A percentile compares a stretch with the other conserved stretches of the same genome.
phyloP scores from a whole-genome alignment of 441 rosid genomes.

The Populus tomentosa region DNA sequence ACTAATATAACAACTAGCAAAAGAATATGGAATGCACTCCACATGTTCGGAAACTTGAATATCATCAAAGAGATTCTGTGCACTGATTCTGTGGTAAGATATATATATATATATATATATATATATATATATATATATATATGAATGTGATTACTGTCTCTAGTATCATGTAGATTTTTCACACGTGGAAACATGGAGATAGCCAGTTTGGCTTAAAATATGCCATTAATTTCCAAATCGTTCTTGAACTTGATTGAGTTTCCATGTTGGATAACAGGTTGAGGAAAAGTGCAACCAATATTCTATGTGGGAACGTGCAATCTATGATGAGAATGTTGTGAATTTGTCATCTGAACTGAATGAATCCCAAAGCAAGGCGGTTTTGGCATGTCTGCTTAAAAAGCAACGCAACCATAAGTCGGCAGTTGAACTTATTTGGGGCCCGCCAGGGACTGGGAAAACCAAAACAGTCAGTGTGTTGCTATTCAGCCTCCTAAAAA shows the following conservation, averaged over 20 bases:
- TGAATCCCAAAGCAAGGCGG: slow-evolving; percentile 39
- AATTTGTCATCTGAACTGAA: slow-evolving; percentile 25
- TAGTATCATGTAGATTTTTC: not conserved
- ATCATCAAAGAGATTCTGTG: slow-evolving; percentile 35
- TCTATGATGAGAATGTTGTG: slow-evolving; percentile 2
- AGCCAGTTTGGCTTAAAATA: too few species aligned
- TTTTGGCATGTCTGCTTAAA: slow-evolving; percentile 25
- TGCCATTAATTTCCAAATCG: too few species aligned
- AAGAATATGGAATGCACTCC: slow-evolving; percentile 56
- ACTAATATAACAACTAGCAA: slow-evolving; percentile 35
- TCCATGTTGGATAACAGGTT: slow-evolving; percentile 18
- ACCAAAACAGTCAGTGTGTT: slow-evolving; percentile 43
- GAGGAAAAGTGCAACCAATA: slow-evolving; percentile 20
- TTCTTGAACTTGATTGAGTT: not conserved
- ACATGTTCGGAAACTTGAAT: slow-evolving; percentile 16
- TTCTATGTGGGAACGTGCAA: not conserved
- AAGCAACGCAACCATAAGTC: slow-evolving; percentile 28
- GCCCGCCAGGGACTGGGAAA: slow-evolving; percentile 76
- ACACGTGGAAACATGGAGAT: too few species aligned
- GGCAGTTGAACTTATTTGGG: slow-evolving; percentile 53
- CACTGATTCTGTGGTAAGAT: slow-evolving; percentile 29
- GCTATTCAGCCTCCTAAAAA: slow-evolving; percentile 33
- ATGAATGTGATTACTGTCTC: not conserved
- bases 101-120: too few species aligned
- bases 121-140: too few species aligned